phyloP scores from a whole-genome alignment of 176 grass and related monocot genomes.

The Leersia perrieri region DNA sequence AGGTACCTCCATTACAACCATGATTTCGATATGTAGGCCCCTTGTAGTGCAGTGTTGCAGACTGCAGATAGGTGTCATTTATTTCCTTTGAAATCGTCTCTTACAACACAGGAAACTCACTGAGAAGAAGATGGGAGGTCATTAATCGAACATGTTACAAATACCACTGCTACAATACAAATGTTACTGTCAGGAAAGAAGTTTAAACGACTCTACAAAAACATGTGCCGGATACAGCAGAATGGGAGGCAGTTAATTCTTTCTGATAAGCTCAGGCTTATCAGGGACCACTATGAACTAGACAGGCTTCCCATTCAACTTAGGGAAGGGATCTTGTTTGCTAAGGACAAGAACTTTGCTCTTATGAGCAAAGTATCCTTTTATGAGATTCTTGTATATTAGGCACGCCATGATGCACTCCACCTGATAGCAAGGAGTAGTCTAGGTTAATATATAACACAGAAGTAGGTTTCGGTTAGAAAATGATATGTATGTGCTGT shows the following conservation, averaged over 20 bases:
- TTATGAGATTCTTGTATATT: conserved; percentile 88
- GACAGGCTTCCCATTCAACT: conserved; percentile 79
- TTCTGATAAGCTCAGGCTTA: neutral
- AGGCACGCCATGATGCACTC: conserved; percentile 89
- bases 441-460: neutral
- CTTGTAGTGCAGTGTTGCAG: neutral
- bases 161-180: neutral
- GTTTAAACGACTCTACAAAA: neutral
- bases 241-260: neutral
- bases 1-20: neutral
- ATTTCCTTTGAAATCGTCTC: neutral
- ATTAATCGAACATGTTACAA: conserved; percentile 19
- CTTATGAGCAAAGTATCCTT: conserved; percentile 94
- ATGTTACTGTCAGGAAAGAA: neutral
- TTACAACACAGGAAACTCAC: neutral
- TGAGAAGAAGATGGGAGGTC: neutral
- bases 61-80: neutral
- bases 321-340: conserved; percentile 94
- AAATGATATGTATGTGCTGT: neutral
- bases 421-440: conserved; percentile 37
- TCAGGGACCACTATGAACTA: conserved; percentile 16
- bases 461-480: neutral
- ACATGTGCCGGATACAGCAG: neutral
- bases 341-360: conserved; percentile 95
- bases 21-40: neutral